Conservation (phyloP, 2,329 filamentous ascomycete species). For the Aspergillus pseudoglaucus region DNA sequence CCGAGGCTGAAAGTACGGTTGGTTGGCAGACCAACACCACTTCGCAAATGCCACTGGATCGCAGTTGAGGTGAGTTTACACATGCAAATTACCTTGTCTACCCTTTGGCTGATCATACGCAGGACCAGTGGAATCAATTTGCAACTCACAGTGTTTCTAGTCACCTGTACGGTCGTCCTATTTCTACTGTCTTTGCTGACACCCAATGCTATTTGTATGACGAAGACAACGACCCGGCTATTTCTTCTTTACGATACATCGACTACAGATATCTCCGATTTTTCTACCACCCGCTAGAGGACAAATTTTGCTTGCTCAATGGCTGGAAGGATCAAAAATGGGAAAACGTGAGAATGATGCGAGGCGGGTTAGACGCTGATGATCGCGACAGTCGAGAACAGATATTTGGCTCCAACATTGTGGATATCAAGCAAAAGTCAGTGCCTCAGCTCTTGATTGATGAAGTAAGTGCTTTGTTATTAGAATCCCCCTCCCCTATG, state of each 20-base stretch:
- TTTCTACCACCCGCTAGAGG: slow-evolving; percentile 79
- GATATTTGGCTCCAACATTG: slow-evolving; percentile 84
- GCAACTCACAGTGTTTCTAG: slow-evolving; percentile 62
- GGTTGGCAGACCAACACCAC: slow-evolving; percentile 60
- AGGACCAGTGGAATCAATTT: slow-evolving; percentile 96
- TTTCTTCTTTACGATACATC: slow-evolving; percentile 67
- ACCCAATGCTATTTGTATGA: slow-evolving; percentile 53
- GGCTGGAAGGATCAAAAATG: slow-evolving; percentile 93
- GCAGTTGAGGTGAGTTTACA: slow-evolving; percentile 65
- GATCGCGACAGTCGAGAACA: slow-evolving; percentile 75
- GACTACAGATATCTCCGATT: slow-evolving; percentile 94
- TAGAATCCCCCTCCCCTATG: slow-evolving; percentile 1
- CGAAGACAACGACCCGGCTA: slow-evolving; percentile 66
- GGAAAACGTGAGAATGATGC: slow-evolving; percentile 68
- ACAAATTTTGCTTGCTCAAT: slow-evolving; percentile 78
- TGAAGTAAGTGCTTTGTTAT: slow-evolving; percentile 53
- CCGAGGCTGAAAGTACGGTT: slow-evolving; percentile 78
- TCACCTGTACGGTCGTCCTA: slow-evolving; percentile 53
- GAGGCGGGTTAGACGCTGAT: slow-evolving; percentile 76
- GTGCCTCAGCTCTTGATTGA: slow-evolving; percentile 77
- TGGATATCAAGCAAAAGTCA: slow-evolving; percentile 89
- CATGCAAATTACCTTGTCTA: not conserved
- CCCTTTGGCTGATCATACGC: slow-evolving; percentile 20
- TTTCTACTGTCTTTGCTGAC: slow-evolving; percentile 53
- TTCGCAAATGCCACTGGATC: slow-evolving; percentile 79